These are phyloP conservation scores for Solanum hybrid DNA, from an alignment of 305 asterid species.

Conservation along the genomic window DNA sequence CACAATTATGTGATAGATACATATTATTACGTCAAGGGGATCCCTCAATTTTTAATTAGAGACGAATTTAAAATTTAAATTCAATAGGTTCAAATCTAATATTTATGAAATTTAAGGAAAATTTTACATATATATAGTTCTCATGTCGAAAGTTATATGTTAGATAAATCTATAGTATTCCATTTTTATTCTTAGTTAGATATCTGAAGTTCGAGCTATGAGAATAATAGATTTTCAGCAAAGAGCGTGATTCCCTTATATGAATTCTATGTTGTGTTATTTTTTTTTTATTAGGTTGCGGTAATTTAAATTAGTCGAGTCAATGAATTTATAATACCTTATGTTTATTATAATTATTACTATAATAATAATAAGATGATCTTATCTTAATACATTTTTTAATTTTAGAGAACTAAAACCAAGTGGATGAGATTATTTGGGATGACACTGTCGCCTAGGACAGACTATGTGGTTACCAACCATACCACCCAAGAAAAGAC, in stretches of 20 bases:
- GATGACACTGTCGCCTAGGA: neutral
- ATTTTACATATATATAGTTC: too few relatives aligned
- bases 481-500: neutral
- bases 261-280: neutral
- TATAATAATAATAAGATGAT: neutral
- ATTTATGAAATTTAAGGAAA: neutral
- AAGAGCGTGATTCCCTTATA: neutral
- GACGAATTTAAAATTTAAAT: too few relatives aligned
- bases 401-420: neutral
- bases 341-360: neutral
- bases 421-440: neutral
- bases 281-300: too few relatives aligned
- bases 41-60: neutral
- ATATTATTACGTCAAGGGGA: neutral
- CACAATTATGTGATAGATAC: too few relatives aligned
- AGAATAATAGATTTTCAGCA: accelerated
- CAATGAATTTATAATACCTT: neutral
- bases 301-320: neutral
- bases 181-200: neutral
- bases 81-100: too few relatives aligned
- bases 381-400: neutral
- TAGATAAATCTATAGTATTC: neutral
- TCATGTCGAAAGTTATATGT: too few relatives aligned
- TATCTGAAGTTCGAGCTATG: neutral
- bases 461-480: neutral